Conservation (phyloP, 768 basidiomycete species). For the Naganishia friedmannii region DNA sequence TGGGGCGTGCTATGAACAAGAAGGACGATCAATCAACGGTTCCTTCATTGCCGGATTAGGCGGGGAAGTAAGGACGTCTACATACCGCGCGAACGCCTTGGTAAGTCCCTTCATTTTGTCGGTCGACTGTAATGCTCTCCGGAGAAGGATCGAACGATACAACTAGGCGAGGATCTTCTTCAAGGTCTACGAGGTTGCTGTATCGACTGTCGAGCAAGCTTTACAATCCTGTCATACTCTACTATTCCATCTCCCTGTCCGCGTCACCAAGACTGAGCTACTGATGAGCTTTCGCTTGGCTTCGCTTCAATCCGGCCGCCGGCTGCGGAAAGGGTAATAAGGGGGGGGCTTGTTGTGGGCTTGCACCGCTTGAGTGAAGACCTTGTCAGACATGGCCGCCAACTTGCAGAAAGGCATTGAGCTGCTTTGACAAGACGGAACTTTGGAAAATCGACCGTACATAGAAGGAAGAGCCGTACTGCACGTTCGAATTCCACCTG, state of each 20-base stretch:
- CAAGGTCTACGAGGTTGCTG: background rate
- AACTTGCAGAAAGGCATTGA: no score
- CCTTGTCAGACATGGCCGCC: background rate
- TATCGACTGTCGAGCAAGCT: background rate
- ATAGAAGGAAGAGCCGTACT: no score
- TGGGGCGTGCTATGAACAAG: conserved; percentile 71
- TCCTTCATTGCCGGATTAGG: background rate
- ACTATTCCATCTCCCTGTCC: background rate
- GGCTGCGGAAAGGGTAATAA: background rate
- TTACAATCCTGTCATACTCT: background rate
- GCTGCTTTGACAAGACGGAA: no score
- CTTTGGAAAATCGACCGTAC: no score
- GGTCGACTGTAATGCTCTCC: background rate
- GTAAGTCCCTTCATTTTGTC: conserved; percentile 73
- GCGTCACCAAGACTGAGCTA: background rate
- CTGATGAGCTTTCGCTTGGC: conserved; percentile 1
- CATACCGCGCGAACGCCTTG: conserved; percentile 71
- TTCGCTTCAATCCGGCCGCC: background rate
- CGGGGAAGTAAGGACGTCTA: conserved; percentile 10
- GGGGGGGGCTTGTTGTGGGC: background rate
- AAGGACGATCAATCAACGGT: conserved; percentile 6
- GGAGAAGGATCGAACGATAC: background rate
- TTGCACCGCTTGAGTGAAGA: background rate
- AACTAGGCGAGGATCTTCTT: background rate
- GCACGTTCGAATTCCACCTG: background rate